Evolutionary conservation across 345 rosid genomes (phyloP).

Genomic region (Dipteronia dyeriana): DNA sequence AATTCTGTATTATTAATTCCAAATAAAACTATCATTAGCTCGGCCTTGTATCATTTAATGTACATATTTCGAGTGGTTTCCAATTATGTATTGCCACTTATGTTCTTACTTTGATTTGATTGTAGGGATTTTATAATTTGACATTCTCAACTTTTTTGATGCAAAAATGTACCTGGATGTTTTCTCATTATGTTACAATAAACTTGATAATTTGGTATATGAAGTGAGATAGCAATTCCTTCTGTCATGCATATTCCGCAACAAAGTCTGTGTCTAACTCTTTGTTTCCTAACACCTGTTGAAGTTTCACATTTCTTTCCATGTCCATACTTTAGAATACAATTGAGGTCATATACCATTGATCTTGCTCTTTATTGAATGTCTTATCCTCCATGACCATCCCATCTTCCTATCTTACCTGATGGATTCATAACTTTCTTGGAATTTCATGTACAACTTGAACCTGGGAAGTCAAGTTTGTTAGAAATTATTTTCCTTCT

Average conservation of each 20-base stretch:
- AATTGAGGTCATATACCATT: not conserved
- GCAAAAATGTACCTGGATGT: not conserved
- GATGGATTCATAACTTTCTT: not conserved
- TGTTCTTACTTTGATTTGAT: not conserved
- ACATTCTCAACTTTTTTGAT: not conserved
- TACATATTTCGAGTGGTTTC: not conserved
- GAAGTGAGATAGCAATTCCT: not conserved
- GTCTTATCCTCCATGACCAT: not conserved
- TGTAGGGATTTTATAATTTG: not conserved
- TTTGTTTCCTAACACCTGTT: not conserved
- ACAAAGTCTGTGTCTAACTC: not conserved
- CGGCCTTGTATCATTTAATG: not conserved
- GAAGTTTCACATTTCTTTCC: not conserved
- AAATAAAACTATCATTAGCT: not conserved
- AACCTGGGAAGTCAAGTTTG: not conserved
- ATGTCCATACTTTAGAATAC: not conserved
- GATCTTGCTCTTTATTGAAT: not conserved
- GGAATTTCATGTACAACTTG: not conserved
- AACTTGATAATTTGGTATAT: not conserved
- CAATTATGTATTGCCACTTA: not conserved
- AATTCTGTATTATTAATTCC: not conserved
- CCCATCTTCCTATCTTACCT: not conserved
- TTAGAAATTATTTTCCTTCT: not conserved
- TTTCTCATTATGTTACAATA: not conserved
- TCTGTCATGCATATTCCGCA: not conserved